Conservation (phyloP, 1,284 basidiomycete genomes). For the Ustilago xerochloae region DNA sequence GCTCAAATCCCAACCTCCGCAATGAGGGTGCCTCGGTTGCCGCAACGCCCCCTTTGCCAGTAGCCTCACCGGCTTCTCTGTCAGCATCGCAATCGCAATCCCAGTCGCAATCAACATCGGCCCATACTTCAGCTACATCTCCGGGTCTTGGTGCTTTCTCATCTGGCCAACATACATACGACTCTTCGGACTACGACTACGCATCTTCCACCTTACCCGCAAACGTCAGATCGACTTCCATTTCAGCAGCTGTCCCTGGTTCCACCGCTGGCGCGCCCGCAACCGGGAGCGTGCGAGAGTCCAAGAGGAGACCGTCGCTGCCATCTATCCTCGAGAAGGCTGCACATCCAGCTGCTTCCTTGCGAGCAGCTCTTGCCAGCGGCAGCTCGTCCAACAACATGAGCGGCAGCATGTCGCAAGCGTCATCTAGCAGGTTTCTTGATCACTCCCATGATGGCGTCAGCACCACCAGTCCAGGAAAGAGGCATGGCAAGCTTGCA, state of each 20-base stretch:
- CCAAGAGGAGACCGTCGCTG: constrained; percentile 53
- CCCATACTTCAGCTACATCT: neutral
- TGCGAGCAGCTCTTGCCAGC: constrained; percentile 53
- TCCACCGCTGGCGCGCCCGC: neutral
- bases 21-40: constrained; percentile 1
- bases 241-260: constrained; percentile 1
- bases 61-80: constrained; percentile 28
- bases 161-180: neutral
- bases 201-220: neutral
- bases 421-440: constrained; percentile 9
- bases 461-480: constrained; percentile 26
- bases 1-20: constrained; percentile 55
- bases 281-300: constrained; percentile 24
- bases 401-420: constrained; percentile 17
- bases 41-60: constrained; percentile 9
- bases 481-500: constrained; percentile 29
- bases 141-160: constrained; percentile 1
- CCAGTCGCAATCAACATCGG: neutral
- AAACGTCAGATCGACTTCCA: constrained; percentile 11
- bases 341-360: constrained; percentile 54
- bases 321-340: constrained; percentile 62
- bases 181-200: neutral
- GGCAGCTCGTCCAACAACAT: constrained; percentile 20
- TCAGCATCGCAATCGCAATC: constrained; percentile 7
- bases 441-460: constrained; percentile 24